Evolutionary conservation across 2,329 filamentous ascomycete species (phyloP), one percentile per base, ranked within the genome.

Genomic region (Zasmidium citrigriseum): DNA sequence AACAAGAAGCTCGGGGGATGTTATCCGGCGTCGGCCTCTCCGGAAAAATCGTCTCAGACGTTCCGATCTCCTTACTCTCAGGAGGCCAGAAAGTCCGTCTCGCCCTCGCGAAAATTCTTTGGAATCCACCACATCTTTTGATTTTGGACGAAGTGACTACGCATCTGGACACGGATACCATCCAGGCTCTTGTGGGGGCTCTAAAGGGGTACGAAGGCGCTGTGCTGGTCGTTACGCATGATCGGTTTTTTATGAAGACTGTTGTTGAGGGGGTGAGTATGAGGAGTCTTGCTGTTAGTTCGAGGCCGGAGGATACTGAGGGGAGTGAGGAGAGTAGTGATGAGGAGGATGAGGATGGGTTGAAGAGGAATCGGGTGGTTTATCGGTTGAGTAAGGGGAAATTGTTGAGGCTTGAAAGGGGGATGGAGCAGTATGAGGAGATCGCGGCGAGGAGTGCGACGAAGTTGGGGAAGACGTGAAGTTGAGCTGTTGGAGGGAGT

Each of bases 61-160:
- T 92, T 0, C 88, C 90, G 0, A 73, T 96, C 0, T 74, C 76
- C n/a, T 84, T 87, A 69, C 80, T 96, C 0, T 93, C 89, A 0
- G 91, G 91, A 44, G 91, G 91, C 0, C 91, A 96, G 73, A 82
- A 91, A 29, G 62, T 85, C 3, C 78, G 83, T n/a, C 71, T 85
- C 2, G 86, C 88, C 60, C 77, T 93, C 51, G 89, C 89, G 1
- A 82, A 84, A 49, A 75, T 92, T n/a, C 76, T 93, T 34, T 88
- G 86, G 81, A 78, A 77, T 44, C 79, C 83, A 2, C 89, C 89
- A 20, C 89, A 93, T 64, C 82, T 90, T 57, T 80, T 93, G 2
- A 81, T 93, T 4, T 81, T 93, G 7, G 90, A 93, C 70, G 91
- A 91, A 72, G 87, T 91, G 22, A 95, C 90, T 5, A 93, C 91